Conservation (phyloP, 257 asterid genomes). For the Eustoma russellianum region DNA sequence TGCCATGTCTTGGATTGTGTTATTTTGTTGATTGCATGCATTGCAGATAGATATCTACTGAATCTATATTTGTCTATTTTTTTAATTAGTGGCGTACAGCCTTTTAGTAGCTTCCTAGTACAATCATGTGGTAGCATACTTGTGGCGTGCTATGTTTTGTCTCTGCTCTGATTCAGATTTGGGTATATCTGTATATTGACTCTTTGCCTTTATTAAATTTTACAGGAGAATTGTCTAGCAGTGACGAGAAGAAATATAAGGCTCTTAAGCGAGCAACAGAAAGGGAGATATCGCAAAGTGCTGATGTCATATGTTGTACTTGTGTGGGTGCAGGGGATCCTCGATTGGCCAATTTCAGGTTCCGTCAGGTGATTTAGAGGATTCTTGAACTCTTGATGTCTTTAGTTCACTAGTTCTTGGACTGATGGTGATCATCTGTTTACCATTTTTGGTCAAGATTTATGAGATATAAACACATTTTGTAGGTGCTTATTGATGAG, state of each 20-base stretch:
- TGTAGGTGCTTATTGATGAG: conserved; percentile 94
- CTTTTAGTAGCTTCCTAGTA: no score
- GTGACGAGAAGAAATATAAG: conserved; percentile 92
- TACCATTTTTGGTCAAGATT: not conserved
- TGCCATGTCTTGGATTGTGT: no score
- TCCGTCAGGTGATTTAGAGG: conserved; percentile 63
- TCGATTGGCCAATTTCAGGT: conserved; percentile 88
- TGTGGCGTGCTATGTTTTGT: no score
- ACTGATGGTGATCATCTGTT: not conserved
- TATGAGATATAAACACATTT: not conserved
- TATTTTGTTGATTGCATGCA: no score
- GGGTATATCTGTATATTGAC: not conserved
- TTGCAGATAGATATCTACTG: no score
- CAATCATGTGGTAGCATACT: no score
- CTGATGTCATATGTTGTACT: conserved; percentile 98
- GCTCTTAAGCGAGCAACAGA: conserved; percentile 92
- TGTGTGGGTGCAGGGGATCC: conserved; percentile 99
- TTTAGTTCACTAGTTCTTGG: conserved; percentile 1
- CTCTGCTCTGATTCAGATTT: no score
- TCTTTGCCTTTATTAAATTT: not conserved
- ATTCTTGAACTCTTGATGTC: conserved; percentile 1
- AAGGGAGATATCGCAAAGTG: conserved; percentile 98
- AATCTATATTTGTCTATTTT: no score
- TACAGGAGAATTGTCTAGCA: conserved; percentile 94
- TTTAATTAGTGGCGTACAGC: no score